Base-by-base conservation (phyloP, 257 asterid genomes). In the Ophiorrhiza pumila region DNA sequence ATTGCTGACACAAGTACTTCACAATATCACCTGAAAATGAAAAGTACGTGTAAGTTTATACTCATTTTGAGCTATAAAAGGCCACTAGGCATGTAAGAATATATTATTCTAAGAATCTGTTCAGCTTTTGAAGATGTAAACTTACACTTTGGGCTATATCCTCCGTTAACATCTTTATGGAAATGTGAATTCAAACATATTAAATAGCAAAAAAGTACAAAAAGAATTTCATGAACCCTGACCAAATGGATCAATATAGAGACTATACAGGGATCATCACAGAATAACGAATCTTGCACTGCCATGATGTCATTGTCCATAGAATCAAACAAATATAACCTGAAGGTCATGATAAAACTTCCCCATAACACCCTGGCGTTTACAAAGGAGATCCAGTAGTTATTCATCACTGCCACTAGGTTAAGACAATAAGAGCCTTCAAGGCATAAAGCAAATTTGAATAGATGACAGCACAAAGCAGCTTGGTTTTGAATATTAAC, bases 1-100 rank as follows among this genome's bases (percentile, higher is more conserved):
- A 90, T 53, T 85, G 89, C 78, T 84, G 87, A 82, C 87, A 90
- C 55, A 90, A 82, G 80, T 87, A 90, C 74, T 77, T 87, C 29
- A 90, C 96, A 67, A 90, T 87, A 77, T 87, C 91, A 68, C 95
- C 95, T 90, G 69, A 69, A 31, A 67, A 74, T 68, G 45, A 70
- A 71, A 68, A 32, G 67, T 50, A 35, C 69, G 31, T n/a, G 62
- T 71, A 58, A 73, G 39, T 71, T 50, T 50, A 62, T 20, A 68
- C 64, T 31, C 35, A 10, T 45, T 55, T 25, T 35, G 29, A 62
- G 13, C 45, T n/a, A 15, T 67, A 62, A 59, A 37, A 70, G 18
- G 25, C 39, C 27, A 65, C 29, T 20, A 22, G 2, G 20, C 12
- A 52, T 22, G 11, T 4, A 20, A 7, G 27, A 52, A 23, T 18